phyloP scores from a whole-genome alignment of 176 grass and related monocot genomes.

The barley (Hordeum vulgare) region MorexV3_pseudomolecules_assembly NC_058521.1:303174388-303174887 shows the following conservation, averaged over 20 bases:
- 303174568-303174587: background rate
- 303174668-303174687: slow-evolving; percentile 42
- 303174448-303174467: slow-evolving; percentile 5
- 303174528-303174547: background rate
- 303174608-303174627: background rate
- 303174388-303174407: background rate
- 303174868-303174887: slow-evolving; percentile 79
- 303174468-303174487: background rate
- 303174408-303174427: background rate
- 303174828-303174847: slow-evolving; percentile 59
- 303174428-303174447: background rate
- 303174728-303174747: slow-evolving; percentile 31
- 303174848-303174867: slow-evolving; percentile 88
- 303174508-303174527: background rate
- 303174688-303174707: slow-evolving; percentile 68
- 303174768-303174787: background rate
- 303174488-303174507: background rate
- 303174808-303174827: slow-evolving; percentile 69
- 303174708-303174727: slow-evolving; percentile 41
- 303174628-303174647: background rate
- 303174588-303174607: background rate
- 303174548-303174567: background rate
- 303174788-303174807: slow-evolving; percentile 4
- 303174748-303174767: background rate
- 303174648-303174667: background rate